Evolutionary conservation across 148 eudicot species (phyloP).

Genomic region (Hydrangea macrophylla): DNA sequence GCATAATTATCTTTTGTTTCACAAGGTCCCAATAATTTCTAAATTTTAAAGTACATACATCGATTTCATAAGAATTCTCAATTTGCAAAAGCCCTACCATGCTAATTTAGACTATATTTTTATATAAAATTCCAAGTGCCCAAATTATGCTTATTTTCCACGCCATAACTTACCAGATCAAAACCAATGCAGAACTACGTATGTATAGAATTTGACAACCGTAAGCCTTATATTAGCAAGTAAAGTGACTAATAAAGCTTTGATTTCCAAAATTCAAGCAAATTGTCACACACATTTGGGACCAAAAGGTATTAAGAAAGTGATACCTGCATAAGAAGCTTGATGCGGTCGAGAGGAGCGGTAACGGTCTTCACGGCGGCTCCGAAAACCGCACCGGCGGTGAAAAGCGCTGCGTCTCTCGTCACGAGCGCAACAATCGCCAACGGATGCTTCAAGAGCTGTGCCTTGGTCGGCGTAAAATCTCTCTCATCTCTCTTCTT

Average conservation of each 20-base stretch:
- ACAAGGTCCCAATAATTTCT: too few species aligned
- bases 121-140: too few species aligned
- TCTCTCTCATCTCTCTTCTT: conserved; percentile 37
- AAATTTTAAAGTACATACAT: too few species aligned
- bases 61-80: too few species aligned
- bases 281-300: not conserved
- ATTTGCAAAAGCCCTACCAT: too few species aligned
- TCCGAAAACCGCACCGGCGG: conserved; percentile 85
- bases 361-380: conserved; percentile 81
- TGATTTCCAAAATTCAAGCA: not conserved
- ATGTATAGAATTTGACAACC: not conserved
- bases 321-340: conserved; percentile 91
- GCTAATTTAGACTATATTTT: too few species aligned
- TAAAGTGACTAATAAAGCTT: not conserved
- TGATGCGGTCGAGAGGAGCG: conserved; percentile 89
- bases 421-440: conserved; percentile 64
- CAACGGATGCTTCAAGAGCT: conserved; percentile 63
- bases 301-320: not conserved
- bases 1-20: too few species aligned
- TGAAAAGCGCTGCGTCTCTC: conserved; percentile 63
- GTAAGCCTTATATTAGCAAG: not conserved
- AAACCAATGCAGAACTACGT: not conserved
- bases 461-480: conserved; percentile 46
- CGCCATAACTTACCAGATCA: not conserved
- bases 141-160: too few species aligned